Conservation (phyloP, 805 yeast genomes). For the Trichomonascus vanleenenianus region DNA sequence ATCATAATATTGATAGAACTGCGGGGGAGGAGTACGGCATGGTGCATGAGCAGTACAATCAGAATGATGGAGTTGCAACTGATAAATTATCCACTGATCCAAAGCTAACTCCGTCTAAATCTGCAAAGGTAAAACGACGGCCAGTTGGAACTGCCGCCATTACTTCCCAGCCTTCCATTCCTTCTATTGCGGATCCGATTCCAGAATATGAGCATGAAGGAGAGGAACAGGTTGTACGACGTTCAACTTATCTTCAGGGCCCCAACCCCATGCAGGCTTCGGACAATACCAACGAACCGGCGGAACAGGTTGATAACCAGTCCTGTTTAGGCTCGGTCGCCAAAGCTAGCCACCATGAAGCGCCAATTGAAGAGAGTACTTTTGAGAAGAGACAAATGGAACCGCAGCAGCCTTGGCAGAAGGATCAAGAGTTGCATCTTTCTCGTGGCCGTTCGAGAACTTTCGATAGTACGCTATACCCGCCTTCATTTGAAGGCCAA, state of each 20-base stretch:
- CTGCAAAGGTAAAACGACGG: background rate
- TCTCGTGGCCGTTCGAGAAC: no score
- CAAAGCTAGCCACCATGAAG: no score
- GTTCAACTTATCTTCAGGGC: background rate
- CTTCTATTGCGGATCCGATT: background rate
- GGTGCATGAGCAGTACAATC: no score
- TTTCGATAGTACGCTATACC: no score
- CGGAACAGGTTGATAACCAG: no score
- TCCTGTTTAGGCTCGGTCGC: no score
- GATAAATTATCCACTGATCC: background rate
- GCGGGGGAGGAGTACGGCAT: background rate
- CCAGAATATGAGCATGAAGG: background rate
- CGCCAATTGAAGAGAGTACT: no score
- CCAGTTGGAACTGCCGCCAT: background rate
- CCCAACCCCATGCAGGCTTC: background rate
- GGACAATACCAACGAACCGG: background rate
- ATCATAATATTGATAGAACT: background rate
- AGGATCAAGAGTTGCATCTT: no score
- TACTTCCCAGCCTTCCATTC: background rate
- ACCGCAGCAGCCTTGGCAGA: no score
- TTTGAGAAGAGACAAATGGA: no score
- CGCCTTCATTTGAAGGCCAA: no score
- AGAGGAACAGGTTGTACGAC: background rate
- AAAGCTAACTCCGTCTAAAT: background rate
- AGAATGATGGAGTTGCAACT: no score